phyloP scores from a whole-genome alignment of 768 basidiomycete species.

The Clitopilus passeckerianus region DNA sequence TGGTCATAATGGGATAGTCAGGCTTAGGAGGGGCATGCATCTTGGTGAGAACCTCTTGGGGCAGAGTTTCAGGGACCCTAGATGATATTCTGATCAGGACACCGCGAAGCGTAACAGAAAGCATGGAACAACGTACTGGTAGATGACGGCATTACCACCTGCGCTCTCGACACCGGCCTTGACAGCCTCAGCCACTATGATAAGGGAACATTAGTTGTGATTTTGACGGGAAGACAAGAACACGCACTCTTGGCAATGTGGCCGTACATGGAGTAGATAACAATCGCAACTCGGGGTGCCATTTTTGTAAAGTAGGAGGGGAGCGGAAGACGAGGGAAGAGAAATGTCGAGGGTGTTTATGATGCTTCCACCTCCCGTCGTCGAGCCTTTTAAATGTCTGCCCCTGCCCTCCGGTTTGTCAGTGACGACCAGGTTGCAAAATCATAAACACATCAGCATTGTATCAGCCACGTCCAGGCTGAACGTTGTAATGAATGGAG shows the following conservation, averaged over 20 bases:
- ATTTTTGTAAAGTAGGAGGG: neutral
- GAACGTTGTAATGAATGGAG: neutral
- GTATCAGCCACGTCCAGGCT: neutral
- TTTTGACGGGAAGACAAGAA: slow-evolving; percentile 4
- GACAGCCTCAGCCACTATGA: slow-evolving; percentile 50
- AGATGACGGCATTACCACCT: slow-evolving; percentile 49
- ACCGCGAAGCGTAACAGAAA: neutral
- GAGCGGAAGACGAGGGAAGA: neutral
- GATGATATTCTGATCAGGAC: neutral
- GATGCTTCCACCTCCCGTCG: neutral
- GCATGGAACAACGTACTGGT: slow-evolving; percentile 23
- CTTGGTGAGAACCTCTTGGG: slow-evolving; percentile 56
- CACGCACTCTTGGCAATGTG: slow-evolving; percentile 64
- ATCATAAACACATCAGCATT: neutral
- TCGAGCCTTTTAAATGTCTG: neutral
- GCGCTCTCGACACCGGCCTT: slow-evolving; percentile 41
- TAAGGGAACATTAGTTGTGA: slow-evolving; percentile 4
- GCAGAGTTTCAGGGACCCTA: slow-evolving; percentile 69
- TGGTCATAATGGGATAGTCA: slow-evolving; percentile 62
- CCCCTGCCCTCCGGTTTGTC: neutral
- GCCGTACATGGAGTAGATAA: slow-evolving; percentile 73
- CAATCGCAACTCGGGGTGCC: slow-evolving; percentile 56
- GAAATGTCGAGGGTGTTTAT: neutral
- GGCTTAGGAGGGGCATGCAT: slow-evolving; percentile 74
- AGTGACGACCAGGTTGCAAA: neutral